These are phyloP conservation scores for Vigna unguiculata DNA, from an alignment of 306 rosid genomes.

Conservation along the genomic window DNA sequence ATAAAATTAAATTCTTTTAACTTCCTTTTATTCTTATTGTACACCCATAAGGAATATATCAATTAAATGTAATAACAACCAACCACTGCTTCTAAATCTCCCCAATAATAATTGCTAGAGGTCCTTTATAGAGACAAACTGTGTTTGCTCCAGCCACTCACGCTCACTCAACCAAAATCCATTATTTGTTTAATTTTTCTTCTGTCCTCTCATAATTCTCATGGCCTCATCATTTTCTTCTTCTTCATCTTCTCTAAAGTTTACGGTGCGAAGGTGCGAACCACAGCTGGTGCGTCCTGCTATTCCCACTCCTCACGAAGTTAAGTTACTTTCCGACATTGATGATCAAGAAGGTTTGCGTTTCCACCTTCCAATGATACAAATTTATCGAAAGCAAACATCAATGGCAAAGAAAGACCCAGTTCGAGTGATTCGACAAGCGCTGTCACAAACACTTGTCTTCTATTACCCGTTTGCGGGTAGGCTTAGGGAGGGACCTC, in stretches of 20 bases:
- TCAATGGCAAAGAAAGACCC: slow-evolving; percentile 41
- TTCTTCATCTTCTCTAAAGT: background rate
- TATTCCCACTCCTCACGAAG: slow-evolving; percentile 31
- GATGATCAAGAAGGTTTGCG: slow-evolving; percentile 37
- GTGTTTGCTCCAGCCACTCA: no score
- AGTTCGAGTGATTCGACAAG: background rate
- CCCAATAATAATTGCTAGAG: no score
- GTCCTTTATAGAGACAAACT: no score
- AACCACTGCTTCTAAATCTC: no score
- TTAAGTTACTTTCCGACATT: slow-evolving; percentile 40
- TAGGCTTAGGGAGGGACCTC: slow-evolving; percentile 37
- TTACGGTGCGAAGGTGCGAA: slow-evolving; percentile 9
- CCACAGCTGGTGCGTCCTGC: slow-evolving; percentile 40
- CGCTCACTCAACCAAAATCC: no score
- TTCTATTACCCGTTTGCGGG: slow-evolving; percentile 46
- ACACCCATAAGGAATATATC: no score
- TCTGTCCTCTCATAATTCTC: no score
- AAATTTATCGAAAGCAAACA: background rate
- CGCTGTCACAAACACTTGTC: slow-evolving; percentile 38
- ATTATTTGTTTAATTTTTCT: no score
- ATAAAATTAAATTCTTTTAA: no score
- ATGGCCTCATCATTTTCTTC: background rate
- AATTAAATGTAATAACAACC: no score
- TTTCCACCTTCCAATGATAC: background rate
- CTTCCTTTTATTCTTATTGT: no score